Percentiles rank a stretch among this genome's conserved stretches.
Conservation (phyloP, 495 filamentous ascomycete species). For the Talaromyces trachyspermus region DNA sequence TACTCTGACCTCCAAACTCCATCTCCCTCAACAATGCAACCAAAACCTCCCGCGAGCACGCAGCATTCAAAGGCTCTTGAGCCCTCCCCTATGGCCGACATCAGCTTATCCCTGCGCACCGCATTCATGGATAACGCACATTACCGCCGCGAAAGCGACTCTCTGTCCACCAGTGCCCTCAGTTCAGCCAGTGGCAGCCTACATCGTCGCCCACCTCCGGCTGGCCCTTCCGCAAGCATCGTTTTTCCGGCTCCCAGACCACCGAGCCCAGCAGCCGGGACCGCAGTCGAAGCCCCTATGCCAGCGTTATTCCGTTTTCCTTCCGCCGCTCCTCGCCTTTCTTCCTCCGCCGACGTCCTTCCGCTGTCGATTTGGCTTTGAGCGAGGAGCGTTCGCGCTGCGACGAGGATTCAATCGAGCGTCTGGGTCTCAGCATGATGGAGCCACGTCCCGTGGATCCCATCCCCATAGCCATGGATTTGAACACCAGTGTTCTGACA, state of each 20-base stretch:
- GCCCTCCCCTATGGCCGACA: conserved; percentile 11
- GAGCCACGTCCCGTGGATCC: conserved; percentile 37
- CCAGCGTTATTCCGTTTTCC: conserved; percentile 22
- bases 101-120: conserved; percentile 13
- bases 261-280: conserved; percentile 7
- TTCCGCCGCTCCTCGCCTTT: conserved; percentile 29
- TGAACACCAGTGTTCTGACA: conserved; percentile 13
- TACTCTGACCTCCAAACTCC: neutral
- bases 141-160: conserved; percentile 11
- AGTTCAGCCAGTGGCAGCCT: conserved; percentile 20
- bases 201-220: conserved; percentile 24
- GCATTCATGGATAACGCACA: conserved; percentile 9
- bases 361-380: conserved; percentile 34
- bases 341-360: conserved; percentile 33
- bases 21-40: conserved; percentile 2
- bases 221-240: conserved; percentile 15
- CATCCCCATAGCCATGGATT: conserved; percentile 17
- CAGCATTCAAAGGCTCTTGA: conserved; percentile 1
- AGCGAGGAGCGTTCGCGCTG: conserved; percentile 35
- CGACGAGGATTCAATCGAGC: conserved; percentile 29
- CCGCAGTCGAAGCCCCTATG: conserved; percentile 23
- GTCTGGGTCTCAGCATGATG: conserved; percentile 37
- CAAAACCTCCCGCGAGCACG: conserved; percentile 6
- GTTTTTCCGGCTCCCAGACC: conserved; percentile 9
- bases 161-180: conserved; percentile 14